These are phyloP conservation scores for Talaromyces sp. DNA, from an alignment of 2,329 filamentous ascomycete species.

Conservation along the genomic window DNA sequence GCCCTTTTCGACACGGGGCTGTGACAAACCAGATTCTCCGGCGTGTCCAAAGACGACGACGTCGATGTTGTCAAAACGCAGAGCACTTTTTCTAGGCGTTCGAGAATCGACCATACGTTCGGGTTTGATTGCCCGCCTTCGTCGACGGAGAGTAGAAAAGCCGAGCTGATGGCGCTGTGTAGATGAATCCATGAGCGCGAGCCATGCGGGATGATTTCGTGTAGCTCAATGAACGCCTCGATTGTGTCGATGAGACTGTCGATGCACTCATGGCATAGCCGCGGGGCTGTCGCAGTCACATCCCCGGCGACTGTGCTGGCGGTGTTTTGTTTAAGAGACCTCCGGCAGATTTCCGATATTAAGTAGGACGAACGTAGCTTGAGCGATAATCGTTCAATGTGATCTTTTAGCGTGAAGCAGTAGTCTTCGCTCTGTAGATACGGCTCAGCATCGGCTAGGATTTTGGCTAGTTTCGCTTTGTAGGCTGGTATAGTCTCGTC, in stretches of 20 bases:
- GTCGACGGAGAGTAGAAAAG: slow-evolving; percentile 43
- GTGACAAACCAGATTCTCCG: neutral
- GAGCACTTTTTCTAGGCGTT: slow-evolving; percentile 41
- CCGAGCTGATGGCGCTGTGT: slow-evolving; percentile 44
- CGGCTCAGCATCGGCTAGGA: slow-evolving; percentile 54
- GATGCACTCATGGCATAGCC: slow-evolving; percentile 51
- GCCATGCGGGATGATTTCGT: slow-evolving; percentile 37
- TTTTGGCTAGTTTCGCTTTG: slow-evolving; percentile 52
- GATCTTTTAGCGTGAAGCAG: slow-evolving; percentile 42
- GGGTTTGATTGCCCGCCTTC: slow-evolving; percentile 40
- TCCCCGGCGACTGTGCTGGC: slow-evolving; percentile 21
- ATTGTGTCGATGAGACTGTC: slow-evolving; percentile 53
- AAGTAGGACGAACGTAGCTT: slow-evolving; percentile 61
- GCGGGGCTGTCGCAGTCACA: slow-evolving; percentile 26
- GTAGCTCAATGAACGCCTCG: slow-evolving; percentile 57
- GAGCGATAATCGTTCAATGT: slow-evolving; percentile 56
- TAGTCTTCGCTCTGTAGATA: slow-evolving; percentile 51
- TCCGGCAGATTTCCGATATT: slow-evolving; percentile 58
- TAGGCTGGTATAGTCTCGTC: slow-evolving; percentile 53
- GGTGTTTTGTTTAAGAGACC: slow-evolving; percentile 49
- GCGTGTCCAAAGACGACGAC: slow-evolving; percentile 20
- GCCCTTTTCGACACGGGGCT: slow-evolving; percentile 11
- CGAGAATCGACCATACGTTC: slow-evolving; percentile 36
- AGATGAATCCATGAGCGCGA: slow-evolving; percentile 45
- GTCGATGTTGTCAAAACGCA: slow-evolving; percentile 30